Evolutionary conservation across 768 basidiomycete species (phyloP).

Genomic region (Hydnum rufescens): DNA sequence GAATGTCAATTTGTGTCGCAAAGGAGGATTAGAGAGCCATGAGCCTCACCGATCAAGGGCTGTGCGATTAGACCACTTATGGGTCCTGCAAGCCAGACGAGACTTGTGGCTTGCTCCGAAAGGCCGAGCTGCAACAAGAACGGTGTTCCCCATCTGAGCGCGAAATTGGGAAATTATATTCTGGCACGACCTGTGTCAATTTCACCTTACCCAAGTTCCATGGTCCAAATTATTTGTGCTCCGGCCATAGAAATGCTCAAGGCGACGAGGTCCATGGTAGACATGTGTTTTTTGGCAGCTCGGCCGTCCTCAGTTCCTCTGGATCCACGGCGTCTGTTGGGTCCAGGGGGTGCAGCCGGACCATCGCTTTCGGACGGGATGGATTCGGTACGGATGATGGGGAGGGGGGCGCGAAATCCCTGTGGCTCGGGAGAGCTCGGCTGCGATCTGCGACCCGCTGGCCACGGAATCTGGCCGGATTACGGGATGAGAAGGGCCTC

Average conservation of each 20-base stretch:
- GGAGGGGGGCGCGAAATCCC: neutral
- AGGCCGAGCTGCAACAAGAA: constrained; percentile 67
- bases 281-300: neutral
- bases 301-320: neutral
- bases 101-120: constrained; percentile 73
- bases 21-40: neutral
- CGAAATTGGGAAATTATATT: constrained; percentile 1
- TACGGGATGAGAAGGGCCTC: neutral
- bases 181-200: neutral
- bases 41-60: constrained; percentile 71
- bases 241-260: constrained; percentile 86
- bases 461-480: neutral
- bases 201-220: constrained; percentile 64
- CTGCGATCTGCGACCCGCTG: neutral
- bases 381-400: neutral
- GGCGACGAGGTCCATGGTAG: constrained; percentile 40
- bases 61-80: constrained; percentile 91
- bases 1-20: neutral
- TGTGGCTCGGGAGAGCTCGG: neutral
- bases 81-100: constrained; percentile 80
- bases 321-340: neutral
- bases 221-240: constrained; percentile 88
- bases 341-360: neutral
- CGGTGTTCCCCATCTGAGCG: constrained; percentile 75
- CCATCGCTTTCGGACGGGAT: neutral